Percentiles rank a stretch among this genome's conserved stretches.
These are phyloP conservation scores for Calocybe gangraenosa DNA, from an alignment of 768 basidiomycete genomes.

Conservation along the genomic window DNA sequence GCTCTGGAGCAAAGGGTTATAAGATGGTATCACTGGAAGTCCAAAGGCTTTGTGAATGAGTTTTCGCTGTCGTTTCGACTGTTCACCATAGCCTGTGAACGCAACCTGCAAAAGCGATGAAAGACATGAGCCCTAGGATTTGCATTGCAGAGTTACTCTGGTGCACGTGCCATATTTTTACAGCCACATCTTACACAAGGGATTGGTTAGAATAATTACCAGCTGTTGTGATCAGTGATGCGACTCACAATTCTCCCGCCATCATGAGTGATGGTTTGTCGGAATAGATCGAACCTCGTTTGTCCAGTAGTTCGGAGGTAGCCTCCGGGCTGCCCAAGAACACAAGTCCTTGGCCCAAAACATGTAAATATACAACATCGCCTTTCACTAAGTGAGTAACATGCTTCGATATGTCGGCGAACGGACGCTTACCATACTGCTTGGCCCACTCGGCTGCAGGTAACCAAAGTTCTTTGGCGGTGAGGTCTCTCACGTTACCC, in stretches of 20 bases:
- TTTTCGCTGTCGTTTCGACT: constrained; percentile 58
- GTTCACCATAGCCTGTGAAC: constrained; percentile 63
- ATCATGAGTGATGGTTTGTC: constrained; percentile 71
- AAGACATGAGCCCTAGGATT: not conserved
- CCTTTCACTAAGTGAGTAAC: constrained; percentile 34
- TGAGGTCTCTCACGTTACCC: constrained; percentile 62
- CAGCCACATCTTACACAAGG: constrained; percentile 50
- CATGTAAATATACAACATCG: constrained; percentile 58
- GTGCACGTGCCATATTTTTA: constrained; percentile 53
- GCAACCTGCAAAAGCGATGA: constrained; percentile 39
- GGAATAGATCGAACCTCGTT: constrained; percentile 66
- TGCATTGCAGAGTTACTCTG: not conserved
- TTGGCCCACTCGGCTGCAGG: constrained; percentile 58
- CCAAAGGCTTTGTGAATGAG: constrained; percentile 66
- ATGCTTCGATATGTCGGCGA: too few species aligned
- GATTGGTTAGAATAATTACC: constrained; percentile 8
- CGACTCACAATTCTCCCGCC: constrained; percentile 63
- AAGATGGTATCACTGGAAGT: constrained; percentile 44
- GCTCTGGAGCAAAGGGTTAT: constrained; percentile 53
- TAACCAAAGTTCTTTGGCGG: constrained; percentile 61
- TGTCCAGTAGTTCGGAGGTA: constrained; percentile 63
- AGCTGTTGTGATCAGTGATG: constrained; percentile 3
- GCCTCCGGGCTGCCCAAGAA: constrained; percentile 62
- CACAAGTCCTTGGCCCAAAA: constrained; percentile 63
- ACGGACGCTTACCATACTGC: constrained; percentile 49